Evolutionary conservation across 805 yeast genomes (phyloP).

Genomic region (Myxozyma sirexii): DNA sequence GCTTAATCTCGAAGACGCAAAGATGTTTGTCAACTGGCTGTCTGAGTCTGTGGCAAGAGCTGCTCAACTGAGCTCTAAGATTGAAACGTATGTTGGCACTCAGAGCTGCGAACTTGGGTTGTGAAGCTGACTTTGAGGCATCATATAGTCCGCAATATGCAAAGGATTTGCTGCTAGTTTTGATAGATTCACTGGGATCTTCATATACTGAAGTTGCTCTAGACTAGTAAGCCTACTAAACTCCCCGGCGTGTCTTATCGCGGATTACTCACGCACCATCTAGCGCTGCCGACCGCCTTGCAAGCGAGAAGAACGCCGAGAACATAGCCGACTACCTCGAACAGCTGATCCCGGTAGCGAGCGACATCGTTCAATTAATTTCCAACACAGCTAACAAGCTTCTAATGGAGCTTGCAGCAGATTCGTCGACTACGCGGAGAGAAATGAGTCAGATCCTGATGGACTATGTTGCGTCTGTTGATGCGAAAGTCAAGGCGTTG

Average conservation of each 20-base stretch:
- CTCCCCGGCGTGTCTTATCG: no score
- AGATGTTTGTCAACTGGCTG: constrained; percentile 17
- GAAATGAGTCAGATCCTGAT: constrained; percentile 19
- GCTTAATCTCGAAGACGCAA: constrained; percentile 17
- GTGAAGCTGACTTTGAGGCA: not conserved
- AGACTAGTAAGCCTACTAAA: constrained; percentile 18
- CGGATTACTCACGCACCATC: not conserved
- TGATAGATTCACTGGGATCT: constrained; percentile 21
- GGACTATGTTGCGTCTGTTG: constrained; percentile 15
- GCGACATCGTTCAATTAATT: constrained; percentile 19
- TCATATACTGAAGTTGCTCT: constrained; percentile 25
- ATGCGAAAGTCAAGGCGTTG: constrained; percentile 6
- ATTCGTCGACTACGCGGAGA: constrained; percentile 15
- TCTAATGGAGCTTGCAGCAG: constrained; percentile 25
- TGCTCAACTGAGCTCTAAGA: constrained; percentile 24
- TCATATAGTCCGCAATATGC: constrained; percentile 24
- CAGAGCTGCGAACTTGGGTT: not conserved
- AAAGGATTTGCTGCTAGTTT: constrained; percentile 15
- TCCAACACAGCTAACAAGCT: constrained; percentile 21
- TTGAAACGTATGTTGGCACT: constrained; percentile 21
- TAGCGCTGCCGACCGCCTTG: constrained; percentile 15
- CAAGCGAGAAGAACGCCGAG: constrained; percentile 6
- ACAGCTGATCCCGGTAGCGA: constrained; percentile 2
- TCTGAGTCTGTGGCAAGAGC: constrained; percentile 23
- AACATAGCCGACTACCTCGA: constrained; percentile 7